Conservation (phyloP, 352 stramenopile species). For the Phytophthora cajani region DNA sequence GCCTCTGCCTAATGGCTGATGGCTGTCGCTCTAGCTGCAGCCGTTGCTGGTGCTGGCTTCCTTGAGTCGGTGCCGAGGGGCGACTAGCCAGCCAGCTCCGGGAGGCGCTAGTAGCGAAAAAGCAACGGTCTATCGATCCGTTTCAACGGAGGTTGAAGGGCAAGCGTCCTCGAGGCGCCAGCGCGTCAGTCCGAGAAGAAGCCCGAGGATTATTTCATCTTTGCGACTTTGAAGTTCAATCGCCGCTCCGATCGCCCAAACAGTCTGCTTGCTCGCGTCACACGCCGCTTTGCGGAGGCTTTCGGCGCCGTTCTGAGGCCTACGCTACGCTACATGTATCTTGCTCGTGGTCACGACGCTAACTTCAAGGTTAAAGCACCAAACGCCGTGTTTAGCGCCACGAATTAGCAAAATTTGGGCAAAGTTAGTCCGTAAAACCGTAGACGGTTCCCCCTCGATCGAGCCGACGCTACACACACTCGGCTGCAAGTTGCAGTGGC, state of each 20-base stretch:
- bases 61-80: background rate
- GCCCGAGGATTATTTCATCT: constrained; percentile 4
- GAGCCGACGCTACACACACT: background rate
- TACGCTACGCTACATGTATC: background rate
- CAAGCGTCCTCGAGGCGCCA: background rate
- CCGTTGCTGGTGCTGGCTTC: background rate
- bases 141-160: background rate
- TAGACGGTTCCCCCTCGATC: constrained; percentile 7
- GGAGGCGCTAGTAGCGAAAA: background rate
- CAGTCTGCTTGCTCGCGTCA: background rate
- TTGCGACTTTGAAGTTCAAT: constrained; percentile 34
- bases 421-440: constrained; percentile 25
- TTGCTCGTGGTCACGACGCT: background rate
- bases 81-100: background rate
- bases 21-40: background rate
- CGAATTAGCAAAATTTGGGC: constrained; percentile 30
- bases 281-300: background rate
- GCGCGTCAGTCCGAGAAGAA: constrained; percentile 6
- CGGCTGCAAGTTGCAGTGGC: background rate
- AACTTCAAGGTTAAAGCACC: background rate
- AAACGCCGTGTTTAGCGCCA: constrained; percentile 12
- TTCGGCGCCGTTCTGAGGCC: background rate
- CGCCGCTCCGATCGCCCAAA: background rate
- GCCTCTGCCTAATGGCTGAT: background rate
- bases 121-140: background rate